phyloP scores from a whole-genome alignment of 352 stramenopile species.

The Phytophthora litchii region DNA sequence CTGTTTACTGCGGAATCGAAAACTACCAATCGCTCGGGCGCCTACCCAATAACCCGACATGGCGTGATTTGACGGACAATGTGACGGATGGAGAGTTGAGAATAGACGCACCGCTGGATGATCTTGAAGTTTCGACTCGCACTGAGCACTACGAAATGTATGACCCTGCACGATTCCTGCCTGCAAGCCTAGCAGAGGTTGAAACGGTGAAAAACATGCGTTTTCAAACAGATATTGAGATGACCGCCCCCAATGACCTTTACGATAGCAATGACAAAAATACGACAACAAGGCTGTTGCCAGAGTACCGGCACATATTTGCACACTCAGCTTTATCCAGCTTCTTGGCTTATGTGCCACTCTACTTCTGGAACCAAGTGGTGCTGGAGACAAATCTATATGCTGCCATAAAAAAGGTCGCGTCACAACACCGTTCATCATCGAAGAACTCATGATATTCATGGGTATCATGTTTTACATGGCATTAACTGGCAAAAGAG shows the following conservation, averaged over 20 bases:
- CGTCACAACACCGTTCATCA: slow-evolving; percentile 9
- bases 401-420: background rate
- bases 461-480: slow-evolving; percentile 22
- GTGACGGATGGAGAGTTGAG: slow-evolving; percentile 9
- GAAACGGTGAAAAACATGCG: slow-evolving; percentile 1
- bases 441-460: slow-evolving; percentile 16
- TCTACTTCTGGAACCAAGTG: slow-evolving; percentile 11
- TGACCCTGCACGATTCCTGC: slow-evolving; percentile 7
- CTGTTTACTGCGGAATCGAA: slow-evolving; percentile 7
- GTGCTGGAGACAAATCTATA: slow-evolving; percentile 6
- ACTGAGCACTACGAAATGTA: slow-evolving; percentile 5
- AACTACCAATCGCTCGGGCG: slow-evolving; percentile 7
- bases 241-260: slow-evolving; percentile 6
- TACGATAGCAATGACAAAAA: slow-evolving; percentile 3
- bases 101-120: slow-evolving; percentile 5
- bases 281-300: slow-evolving; percentile 1
- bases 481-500: slow-evolving; percentile 9
- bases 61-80: slow-evolving; percentile 13
- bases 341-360: slow-evolving; percentile 5
- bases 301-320: slow-evolving; percentile 8
- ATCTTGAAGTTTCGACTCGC: slow-evolving; percentile 6
- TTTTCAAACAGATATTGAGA: slow-evolving; percentile 2
- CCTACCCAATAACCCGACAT: background rate
- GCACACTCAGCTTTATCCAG: slow-evolving; percentile 6
- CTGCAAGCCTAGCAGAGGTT: slow-evolving; percentile 18